These are phyloP conservation scores for Fusarium caatingaense DNA, from an alignment of 2,329 filamentous ascomycete species.

Conservation along the genomic window DNA sequence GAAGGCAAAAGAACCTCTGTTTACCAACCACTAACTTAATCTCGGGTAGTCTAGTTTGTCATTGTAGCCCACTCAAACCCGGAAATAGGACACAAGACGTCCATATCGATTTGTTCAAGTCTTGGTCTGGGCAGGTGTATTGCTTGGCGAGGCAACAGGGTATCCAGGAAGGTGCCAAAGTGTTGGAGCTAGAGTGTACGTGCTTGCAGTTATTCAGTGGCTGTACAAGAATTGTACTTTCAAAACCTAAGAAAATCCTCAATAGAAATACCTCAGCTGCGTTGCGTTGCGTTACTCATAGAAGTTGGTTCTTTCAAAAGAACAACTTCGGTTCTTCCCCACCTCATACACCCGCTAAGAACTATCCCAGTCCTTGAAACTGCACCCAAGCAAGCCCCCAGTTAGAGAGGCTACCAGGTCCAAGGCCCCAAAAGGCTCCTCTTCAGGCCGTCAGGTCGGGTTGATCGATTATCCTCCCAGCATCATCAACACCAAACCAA, in stretches of 20 bases:
- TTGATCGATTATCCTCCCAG: slow-evolving; percentile 32
- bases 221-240: background rate
- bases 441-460: slow-evolving; percentile 26
- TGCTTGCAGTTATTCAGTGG: background rate
- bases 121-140: slow-evolving; percentile 5
- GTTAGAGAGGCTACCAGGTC: background rate
- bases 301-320: slow-evolving; percentile 2
- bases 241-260: background rate
- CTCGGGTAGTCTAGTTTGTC: slow-evolving; percentile 17
- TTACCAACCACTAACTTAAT: slow-evolving; percentile 32
- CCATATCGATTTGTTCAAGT: background rate
- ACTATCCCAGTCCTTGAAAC: slow-evolving; percentile 29
- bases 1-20: slow-evolving; percentile 24
- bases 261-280: background rate
- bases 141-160: background rate
- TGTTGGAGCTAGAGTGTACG: background rate
- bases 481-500: slow-evolving; percentile 38
- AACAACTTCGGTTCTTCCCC: slow-evolving; percentile 7
- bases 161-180: background rate
- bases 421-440: slow-evolving; percentile 28
- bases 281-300: background rate
- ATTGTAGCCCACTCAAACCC: slow-evolving; percentile 32
- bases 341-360: slow-evolving; percentile 21
- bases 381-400: slow-evolving; percentile 8
- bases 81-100: slow-evolving; percentile 14